Conservation (phyloP, 2,329 filamentous ascomycete species). For the Parascedosporium putredinis region DNA sequence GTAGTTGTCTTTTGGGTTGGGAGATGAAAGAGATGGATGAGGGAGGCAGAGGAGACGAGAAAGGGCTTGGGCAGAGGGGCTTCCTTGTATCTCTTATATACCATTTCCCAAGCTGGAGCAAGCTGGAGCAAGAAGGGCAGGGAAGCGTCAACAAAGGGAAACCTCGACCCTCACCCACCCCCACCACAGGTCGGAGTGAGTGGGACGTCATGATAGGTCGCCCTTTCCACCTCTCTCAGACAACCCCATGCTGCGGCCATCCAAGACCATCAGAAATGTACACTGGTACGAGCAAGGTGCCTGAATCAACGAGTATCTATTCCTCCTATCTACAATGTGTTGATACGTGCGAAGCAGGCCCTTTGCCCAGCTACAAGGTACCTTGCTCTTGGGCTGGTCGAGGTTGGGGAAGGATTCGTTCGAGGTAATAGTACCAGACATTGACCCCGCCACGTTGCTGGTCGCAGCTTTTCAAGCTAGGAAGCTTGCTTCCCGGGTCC, state of each 20-base stretch:
- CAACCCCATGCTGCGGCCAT: neutral
- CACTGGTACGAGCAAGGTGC: neutral
- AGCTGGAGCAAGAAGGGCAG: neutral
- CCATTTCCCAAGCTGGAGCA: constrained; percentile 5
- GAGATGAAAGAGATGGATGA: neutral
- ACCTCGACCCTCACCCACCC: neutral
- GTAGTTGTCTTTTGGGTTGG: no score
- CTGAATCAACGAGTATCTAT: neutral
- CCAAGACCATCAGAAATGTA: no score
- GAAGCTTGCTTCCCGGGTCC: neutral
- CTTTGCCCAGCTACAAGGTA: no score
- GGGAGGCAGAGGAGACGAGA: neutral
- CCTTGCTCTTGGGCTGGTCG: no score
- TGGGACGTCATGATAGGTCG: neutral
- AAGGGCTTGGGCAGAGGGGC: neutral
- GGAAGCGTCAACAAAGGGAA: neutral
- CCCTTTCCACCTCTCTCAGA: neutral
- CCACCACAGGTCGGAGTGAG: neutral
- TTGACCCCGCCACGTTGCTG: neutral
- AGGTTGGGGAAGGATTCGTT: no score
- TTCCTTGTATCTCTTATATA: neutral
- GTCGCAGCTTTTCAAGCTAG: neutral
- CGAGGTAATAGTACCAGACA: neutral
- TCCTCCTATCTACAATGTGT: neutral
- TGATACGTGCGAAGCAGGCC: neutral